These are phyloP conservation scores for Phytophthora foliorum DNA, from an alignment of 352 stramenopile genomes.

Conservation along the genomic window DNA sequence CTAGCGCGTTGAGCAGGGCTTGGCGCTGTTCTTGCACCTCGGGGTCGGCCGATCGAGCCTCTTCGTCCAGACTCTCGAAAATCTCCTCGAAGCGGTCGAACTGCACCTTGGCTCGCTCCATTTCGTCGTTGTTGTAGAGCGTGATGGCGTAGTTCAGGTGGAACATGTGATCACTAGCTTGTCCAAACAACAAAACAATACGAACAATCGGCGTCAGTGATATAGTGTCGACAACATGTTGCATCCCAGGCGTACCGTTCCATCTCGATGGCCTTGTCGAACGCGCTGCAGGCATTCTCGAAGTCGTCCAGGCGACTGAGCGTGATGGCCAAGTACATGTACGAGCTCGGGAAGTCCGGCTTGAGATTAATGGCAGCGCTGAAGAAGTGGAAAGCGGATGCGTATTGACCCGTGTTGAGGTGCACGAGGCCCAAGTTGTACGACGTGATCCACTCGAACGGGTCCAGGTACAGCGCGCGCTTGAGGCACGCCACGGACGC, in stretches of 20 bases:
- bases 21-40: slow-evolving; percentile 84
- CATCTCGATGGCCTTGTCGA: slow-evolving; percentile 94
- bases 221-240: background rate
- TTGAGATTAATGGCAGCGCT: slow-evolving; percentile 91
- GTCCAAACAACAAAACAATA: background rate
- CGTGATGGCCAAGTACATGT: slow-evolving; percentile 95
- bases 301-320: slow-evolving; percentile 92
- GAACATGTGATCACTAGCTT: slow-evolving; percentile 83
- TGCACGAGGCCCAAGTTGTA: slow-evolving; percentile 96
- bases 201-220: slow-evolving; percentile 4
- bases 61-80: slow-evolving; percentile 77
- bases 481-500: slow-evolving; percentile 93
- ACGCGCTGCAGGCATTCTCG: slow-evolving; percentile 93
- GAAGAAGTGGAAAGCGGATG: slow-evolving; percentile 95
- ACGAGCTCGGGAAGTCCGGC: slow-evolving; percentile 89
- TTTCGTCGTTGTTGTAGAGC: slow-evolving; percentile 92
- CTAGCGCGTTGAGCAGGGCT: slow-evolving; percentile 69
- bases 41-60: slow-evolving; percentile 66
- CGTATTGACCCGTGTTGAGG: slow-evolving; percentile 93
- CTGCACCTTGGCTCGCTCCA: slow-evolving; percentile 86
- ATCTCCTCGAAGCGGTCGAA: slow-evolving; percentile 89
- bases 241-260: slow-evolving; percentile 57
- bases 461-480: slow-evolving; percentile 92
- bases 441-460: slow-evolving; percentile 96
- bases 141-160: slow-evolving; percentile 92